These are phyloP conservation scores for Aspergillus vadensis DNA, from an alignment of 2,329 filamentous ascomycete species.

Conservation along the genomic window DNA sequence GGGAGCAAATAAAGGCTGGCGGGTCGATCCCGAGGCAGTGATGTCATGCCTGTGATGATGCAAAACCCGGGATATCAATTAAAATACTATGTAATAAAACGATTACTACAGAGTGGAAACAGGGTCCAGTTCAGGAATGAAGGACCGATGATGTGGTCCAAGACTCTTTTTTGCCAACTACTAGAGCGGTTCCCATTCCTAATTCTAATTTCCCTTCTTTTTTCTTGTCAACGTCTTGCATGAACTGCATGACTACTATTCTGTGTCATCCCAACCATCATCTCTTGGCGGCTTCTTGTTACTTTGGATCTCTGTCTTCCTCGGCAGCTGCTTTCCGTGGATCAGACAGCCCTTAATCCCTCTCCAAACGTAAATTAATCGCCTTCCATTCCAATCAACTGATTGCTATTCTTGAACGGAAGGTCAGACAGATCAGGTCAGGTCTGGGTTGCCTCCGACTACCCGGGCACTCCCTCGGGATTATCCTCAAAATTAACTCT, in stretches of 20 bases:
- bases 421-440: neutral
- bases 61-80: neutral
- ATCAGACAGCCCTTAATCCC: neutral
- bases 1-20: neutral
- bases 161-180: neutral
- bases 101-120: neutral
- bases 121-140: neutral
- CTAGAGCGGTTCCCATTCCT: neutral
- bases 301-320: neutral
- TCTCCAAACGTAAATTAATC: neutral
- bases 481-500: neutral
- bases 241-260: neutral
- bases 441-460: neutral
- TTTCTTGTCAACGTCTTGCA: neutral
- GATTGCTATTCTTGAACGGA: no score
- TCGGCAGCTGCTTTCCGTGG: neutral
- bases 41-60: slow-evolving; percentile 2
- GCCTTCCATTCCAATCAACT: neutral
- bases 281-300: neutral
- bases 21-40: neutral
- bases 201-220: neutral
- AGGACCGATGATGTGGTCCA: slow-evolving; percentile 7
- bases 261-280: neutral
- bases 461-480: neutral
- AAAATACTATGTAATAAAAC: neutral